phyloP scores from a whole-genome alignment of 495 filamentous ascomycete genomes.

The Cladorrhinum samala region DNA sequence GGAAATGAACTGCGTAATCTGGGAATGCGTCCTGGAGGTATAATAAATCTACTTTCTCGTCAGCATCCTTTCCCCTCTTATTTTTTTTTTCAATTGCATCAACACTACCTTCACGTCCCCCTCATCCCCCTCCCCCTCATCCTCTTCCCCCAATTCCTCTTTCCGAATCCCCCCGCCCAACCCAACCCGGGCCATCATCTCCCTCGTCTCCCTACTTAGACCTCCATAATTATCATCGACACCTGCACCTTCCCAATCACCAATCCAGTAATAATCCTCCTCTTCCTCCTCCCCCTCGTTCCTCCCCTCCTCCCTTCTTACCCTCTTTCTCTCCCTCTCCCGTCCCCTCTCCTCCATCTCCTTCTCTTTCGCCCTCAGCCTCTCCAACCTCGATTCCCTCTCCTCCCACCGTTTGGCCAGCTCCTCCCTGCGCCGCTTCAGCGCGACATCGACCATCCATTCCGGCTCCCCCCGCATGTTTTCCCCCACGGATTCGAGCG shows the following conservation, averaged over 20 bases:
- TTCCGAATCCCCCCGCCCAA: slow-evolving; percentile 21
- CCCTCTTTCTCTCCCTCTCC: slow-evolving; percentile 27
- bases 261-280: slow-evolving; percentile 69
- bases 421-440: slow-evolving; percentile 59
- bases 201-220: slow-evolving; percentile 57
- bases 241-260: slow-evolving; percentile 77
- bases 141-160: slow-evolving; percentile 41
- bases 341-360: slow-evolving; percentile 44
- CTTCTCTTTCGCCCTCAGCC: slow-evolving; percentile 63
- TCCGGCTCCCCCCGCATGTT: slow-evolving; percentile 71
- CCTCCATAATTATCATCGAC: slow-evolving; percentile 42
- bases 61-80: slow-evolving; percentile 4
- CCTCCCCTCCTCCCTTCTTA: slow-evolving; percentile 20
- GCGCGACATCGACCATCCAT: slow-evolving; percentile 78
- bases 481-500: slow-evolving; percentile 21
- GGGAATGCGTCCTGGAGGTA: slow-evolving; percentile 92
- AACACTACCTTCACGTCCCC: slow-evolving; percentile 54
- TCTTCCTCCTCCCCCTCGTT: slow-evolving; percentile 40
- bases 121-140: slow-evolving; percentile 50
- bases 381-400: slow-evolving; percentile 62
- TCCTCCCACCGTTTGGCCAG: slow-evolving; percentile 60
- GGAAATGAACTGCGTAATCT: slow-evolving; percentile 86
- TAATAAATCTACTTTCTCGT: slow-evolving; percentile 61
- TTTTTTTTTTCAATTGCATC: background rate
- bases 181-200: slow-evolving; percentile 55